Evolutionary conservation across 768 basidiomycete genomes (phyloP).

Genomic region (Hericium coralloides): DNA sequence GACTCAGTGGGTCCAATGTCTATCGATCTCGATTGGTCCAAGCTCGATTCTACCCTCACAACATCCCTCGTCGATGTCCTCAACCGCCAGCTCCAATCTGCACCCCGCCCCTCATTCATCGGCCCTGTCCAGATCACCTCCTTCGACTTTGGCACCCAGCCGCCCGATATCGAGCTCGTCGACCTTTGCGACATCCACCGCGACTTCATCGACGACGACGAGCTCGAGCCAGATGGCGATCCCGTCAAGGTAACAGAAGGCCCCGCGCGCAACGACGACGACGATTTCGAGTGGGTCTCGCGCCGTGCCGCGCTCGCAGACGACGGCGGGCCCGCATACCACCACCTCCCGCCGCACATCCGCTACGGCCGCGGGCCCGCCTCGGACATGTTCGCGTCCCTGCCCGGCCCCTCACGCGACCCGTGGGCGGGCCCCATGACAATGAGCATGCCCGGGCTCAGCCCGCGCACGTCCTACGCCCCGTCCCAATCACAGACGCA

Average conservation of each 20-base stretch:
- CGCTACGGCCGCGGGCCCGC: constrained; percentile 53
- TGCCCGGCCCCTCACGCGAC: constrained; percentile 35
- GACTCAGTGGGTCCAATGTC: constrained; percentile 48
- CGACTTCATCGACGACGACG: constrained; percentile 81
- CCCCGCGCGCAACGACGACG: constrained; percentile 39
- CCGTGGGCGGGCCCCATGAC: constrained; percentile 16
- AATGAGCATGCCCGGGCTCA: constrained; percentile 4
- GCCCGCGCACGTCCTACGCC: constrained; percentile 18
- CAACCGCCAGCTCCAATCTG: constrained; percentile 65
- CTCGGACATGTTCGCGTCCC: constrained; percentile 45
- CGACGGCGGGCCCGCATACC: constrained; percentile 47
- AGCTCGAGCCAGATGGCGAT: constrained; percentile 35
- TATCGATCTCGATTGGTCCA: constrained; percentile 90
- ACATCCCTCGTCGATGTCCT: constrained; percentile 61
- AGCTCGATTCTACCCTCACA: constrained; percentile 68
- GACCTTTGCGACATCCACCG: constrained; percentile 91
- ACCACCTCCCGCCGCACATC: constrained; percentile 65
- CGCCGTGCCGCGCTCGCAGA: constrained; percentile 49
- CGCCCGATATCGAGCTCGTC: constrained; percentile 83
- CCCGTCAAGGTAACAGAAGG: constrained; percentile 8
- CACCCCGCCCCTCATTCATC: constrained; percentile 84
- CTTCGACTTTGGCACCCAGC: constrained; percentile 76
- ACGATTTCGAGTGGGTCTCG: constrained; percentile 78
- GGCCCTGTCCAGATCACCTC: constrained; percentile 84
- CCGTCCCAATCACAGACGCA: neutral